Evolutionary conservation across 192 early-diverging fungal genomes (phyloP), one percentile per base, ranked within the genome.

Genomic region (Podila verticillata): DNA sequence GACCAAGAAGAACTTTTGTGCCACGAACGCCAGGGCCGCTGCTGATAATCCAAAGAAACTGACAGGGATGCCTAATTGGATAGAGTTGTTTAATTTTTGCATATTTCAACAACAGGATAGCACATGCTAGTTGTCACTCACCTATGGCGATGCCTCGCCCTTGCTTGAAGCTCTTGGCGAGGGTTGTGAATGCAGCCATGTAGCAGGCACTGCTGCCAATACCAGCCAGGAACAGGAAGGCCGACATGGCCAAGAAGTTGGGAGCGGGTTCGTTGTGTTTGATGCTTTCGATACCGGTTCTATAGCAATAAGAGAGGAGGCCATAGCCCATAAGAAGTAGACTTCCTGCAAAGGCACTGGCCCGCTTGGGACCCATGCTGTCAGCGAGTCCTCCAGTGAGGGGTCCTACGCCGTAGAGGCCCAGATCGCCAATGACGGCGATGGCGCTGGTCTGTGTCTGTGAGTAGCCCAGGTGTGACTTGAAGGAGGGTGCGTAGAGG

Each of bases 351-450:
- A 80, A 36, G n/a, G 65, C 39, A 1, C 69, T 72, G 35, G 77
- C 72, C 2, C 34, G 39, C 5, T 65, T 58, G 9, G 77, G 70
- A n/a, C 77, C 77, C 7, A 80, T 48, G 13, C 70, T 64, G 60
- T 80, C 77, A 0, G 77, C 77, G 61, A 80, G 66, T 19, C 67
- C 13, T 2, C 77, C 77, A 30, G 59, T 68, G 9, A 80, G 29
- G 7, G 77, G 77, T n/a, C 77, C 77, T 2, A 83, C 69, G n/a
- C 73, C 74, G 35, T 83, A 78, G 60, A 83, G 74, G 17, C 81
- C 81, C 26, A 78, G 65, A 26, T 83, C 68, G 24, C 75, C 74
- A 69, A 83, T 65, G 36, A 78, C 74, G 44, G 68, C 70, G 19
- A 72, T 80, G 30, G 54, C 49, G 39, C 77, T 80, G 2, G 70